Evolutionary conservation across 768 basidiomycete genomes (phyloP).

Genomic region (Naganishia friedmannii): DNA sequence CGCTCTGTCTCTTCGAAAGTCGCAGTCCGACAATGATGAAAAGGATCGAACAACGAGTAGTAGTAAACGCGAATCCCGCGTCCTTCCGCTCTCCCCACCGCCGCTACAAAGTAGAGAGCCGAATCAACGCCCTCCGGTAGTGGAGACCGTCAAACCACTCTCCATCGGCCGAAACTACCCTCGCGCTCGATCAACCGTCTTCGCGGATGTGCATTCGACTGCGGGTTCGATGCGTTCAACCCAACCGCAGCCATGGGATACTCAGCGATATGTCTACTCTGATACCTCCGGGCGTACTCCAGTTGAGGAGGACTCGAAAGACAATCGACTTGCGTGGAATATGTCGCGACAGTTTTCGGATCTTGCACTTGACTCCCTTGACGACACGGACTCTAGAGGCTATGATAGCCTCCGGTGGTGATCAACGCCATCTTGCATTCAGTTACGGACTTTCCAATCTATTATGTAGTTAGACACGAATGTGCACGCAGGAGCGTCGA

Average conservation of each 20-base stretch:
- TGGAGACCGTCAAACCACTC: constrained; percentile 8
- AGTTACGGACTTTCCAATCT: no score
- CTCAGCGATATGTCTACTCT: not conserved
- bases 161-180: constrained; percentile 19
- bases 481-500: no score
- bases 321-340: not conserved
- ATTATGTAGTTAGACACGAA: no score
- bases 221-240: not conserved
- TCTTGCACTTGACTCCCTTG: not conserved
- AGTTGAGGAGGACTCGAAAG: not conserved
- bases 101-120: not conserved
- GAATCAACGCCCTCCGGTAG: not conserved
- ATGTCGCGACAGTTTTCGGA: constrained; percentile 1
- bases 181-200: not conserved
- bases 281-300: not conserved
- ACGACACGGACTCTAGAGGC: not conserved
- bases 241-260: not conserved
- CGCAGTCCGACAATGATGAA: no score
- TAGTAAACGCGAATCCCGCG: not conserved
- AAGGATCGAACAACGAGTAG: not conserved
- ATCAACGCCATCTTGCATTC: not conserved
- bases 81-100: not conserved
- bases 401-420: constrained; percentile 2
- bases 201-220: not conserved
- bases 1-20: not conserved